A percentile compares a stretch with the other conserved stretches of the same genome.
These are phyloP conservation scores for Coemansia reversa DNA, from an alignment of 192 early-diverging fungal genomes.

Conservation along the genomic window DNA sequence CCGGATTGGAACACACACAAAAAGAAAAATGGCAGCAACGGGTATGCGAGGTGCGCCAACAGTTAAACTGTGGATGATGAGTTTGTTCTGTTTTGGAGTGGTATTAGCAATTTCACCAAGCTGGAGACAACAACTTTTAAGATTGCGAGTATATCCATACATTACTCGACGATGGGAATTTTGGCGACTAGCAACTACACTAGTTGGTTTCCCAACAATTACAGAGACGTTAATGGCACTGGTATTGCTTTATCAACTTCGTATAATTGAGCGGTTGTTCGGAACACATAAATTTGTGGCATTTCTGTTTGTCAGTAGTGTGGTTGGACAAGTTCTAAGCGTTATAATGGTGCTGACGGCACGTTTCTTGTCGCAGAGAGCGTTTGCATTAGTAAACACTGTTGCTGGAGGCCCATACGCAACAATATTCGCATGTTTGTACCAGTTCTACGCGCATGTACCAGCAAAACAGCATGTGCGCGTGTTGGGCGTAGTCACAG, in stretches of 20 bases:
- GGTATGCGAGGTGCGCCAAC: too few species aligned
- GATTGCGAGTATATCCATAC: constrained; percentile 11
- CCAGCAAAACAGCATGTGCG: constrained; percentile 2
- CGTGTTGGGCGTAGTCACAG: constrained; percentile 2
- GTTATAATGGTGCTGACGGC: not conserved
- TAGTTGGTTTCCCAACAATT: constrained; percentile 4
- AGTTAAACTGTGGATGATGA: constrained; percentile 12
- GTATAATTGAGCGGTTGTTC: constrained; percentile 20
- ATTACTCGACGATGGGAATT: constrained; percentile 4
- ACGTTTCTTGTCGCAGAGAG: not conserved
- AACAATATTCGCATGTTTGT: constrained; percentile 14
- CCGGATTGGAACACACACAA: too few species aligned
- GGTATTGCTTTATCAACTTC: constrained; percentile 19
- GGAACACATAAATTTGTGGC: constrained; percentile 25
- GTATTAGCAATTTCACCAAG: not conserved
- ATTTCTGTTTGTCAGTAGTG: constrained; percentile 15
- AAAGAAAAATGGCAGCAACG: too few species aligned
- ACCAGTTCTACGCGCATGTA: constrained; percentile 18
- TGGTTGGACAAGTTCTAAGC: constrained; percentile 17
- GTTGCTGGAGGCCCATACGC: constrained; percentile 14
- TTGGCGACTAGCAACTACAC: constrained; percentile 16
- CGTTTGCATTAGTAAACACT: not conserved
- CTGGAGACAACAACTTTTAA: constrained; percentile 5
- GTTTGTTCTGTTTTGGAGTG: constrained; percentile 1
- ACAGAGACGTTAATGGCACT: constrained; percentile 1